Evolutionary conservation across 305 asterid genomes (phyloP), one percentile per base, ranked within the genome.

Genomic region (Fraxinus sp.): DNA sequence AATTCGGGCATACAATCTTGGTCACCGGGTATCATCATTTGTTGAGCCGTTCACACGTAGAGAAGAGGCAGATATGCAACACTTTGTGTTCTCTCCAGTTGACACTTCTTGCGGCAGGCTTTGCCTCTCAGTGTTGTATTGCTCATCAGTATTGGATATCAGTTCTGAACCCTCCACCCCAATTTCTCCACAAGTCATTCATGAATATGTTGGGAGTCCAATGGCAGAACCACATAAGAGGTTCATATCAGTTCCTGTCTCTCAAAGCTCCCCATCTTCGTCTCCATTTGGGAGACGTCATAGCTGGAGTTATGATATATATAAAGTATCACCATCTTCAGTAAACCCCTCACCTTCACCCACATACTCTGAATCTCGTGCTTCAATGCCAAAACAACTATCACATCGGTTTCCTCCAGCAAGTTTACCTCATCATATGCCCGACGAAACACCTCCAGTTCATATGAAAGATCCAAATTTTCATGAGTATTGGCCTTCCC

Each of bases 181-280:
- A 18, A 87, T 94, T 32, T 88, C 94, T 57, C 97, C 97, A 0
- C 94, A 91, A 49, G 86, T 94, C 87, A 94, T 94, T 76, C 90
- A 87, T 36, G 97, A 94, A 85, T 94, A 94, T 86, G 97, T 94
- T 78, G 97, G 98, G 44, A 94, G 97, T 80, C 98, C 98, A 78
- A 64, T 92, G 95, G 97, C 97, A 1, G 95, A 94, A 73, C 98
- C 97, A 39, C 89, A 92, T 59, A 93, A 89, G 91, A 89, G 93
- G 88, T 88, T 93, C 83, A 88, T 94, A 9, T 91, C 92, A 80
- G 91, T 83, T 88, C 91, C 87, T 3, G 79, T 81, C 32, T 89
- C 91, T 62, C 93, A 89, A 36, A 78, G 89, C 84, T 90, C 91
- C 74, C 92, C 93, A 0, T 82, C 91, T 84, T 89, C 90, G 39